A percentile compares a stretch with the other conserved stretches of the same genome.
phyloP scores from a whole-genome alignment of 331 rosid genomes.

The Quercus lobata region DNA sequence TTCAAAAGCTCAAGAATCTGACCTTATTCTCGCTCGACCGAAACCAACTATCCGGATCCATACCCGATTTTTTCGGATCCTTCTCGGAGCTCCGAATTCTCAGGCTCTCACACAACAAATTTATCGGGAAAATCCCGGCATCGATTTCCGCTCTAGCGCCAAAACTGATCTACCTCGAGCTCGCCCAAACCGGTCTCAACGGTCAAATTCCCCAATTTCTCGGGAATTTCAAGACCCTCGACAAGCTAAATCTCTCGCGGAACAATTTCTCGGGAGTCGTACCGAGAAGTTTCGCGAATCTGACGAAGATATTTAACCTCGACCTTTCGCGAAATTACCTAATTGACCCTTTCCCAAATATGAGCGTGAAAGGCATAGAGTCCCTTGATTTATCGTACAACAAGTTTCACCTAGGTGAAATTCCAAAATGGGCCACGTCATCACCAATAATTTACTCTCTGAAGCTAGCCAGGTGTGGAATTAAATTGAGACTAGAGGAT shows the following conservation, averaged over 20 bases:
- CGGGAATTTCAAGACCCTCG: constrained; percentile 65
- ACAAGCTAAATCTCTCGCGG: constrained; percentile 57
- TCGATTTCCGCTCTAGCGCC: constrained; percentile 55
- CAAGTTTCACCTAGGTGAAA: constrained; percentile 42
- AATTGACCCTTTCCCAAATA: constrained; percentile 71
- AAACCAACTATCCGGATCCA: constrained; percentile 53
- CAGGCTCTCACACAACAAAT: constrained; percentile 42
- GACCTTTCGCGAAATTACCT: constrained; percentile 59
- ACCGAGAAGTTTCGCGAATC: constrained; percentile 50
- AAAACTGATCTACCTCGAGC: constrained; percentile 32
- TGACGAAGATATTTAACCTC: constrained; percentile 82
- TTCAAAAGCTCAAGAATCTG: constrained; percentile 43
- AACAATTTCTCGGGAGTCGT: constrained; percentile 57
- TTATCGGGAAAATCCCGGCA: constrained; percentile 56
- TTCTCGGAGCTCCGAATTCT: constrained; percentile 42
- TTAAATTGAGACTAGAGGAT: constrained; percentile 51
- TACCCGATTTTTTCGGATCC: constrained; percentile 53
- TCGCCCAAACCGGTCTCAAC: constrained; percentile 59
- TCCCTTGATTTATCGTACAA: constrained; percentile 75
- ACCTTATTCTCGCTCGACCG: constrained; percentile 30
- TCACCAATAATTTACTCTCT: constrained; percentile 76
- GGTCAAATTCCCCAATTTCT: constrained; percentile 77
- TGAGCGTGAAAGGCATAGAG: constrained; percentile 79
- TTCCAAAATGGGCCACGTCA: constrained; percentile 80
- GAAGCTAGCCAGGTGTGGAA: constrained; percentile 76